These are phyloP conservation scores for Fusarium anguioides DNA, from an alignment of 2,329 filamentous ascomycete genomes.

Conservation along the genomic window DNA sequence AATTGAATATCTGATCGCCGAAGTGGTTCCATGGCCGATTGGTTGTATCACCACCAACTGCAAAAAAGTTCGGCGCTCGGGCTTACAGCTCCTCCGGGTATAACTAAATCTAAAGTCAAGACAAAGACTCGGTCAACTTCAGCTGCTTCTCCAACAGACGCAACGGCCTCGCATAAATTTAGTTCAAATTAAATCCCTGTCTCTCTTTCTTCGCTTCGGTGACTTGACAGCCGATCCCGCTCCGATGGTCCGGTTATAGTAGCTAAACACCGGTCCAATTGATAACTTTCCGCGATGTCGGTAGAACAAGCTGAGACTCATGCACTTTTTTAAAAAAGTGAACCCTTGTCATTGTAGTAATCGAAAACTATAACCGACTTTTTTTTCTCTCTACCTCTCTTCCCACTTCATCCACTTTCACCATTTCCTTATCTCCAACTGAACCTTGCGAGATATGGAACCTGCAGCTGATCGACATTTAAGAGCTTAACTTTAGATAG, in stretches of 20 bases:
- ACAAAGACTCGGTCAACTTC: slow-evolving; percentile 6
- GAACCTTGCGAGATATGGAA: slow-evolving; percentile 11
- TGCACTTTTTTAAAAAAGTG: slow-evolving; percentile 19
- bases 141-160: slow-evolving; percentile 22
- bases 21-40: slow-evolving; percentile 7
- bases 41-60: slow-evolving; percentile 13
- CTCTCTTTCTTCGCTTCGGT: slow-evolving; percentile 11
- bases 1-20: not conserved
- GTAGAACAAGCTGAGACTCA: slow-evolving; percentile 24
- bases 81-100: slow-evolving; percentile 33
- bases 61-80: slow-evolving; percentile 35
- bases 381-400: slow-evolving; percentile 1
- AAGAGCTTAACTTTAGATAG: slow-evolving; percentile 32
- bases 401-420: slow-evolving; percentile 8
- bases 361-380: slow-evolving; percentile 4
- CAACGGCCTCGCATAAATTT: slow-evolving; percentile 11
- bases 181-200: slow-evolving; percentile 29
- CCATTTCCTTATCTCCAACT: slow-evolving; percentile 2
- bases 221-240: slow-evolving; percentile 21
- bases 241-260: slow-evolving; percentile 26
- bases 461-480: slow-evolving; percentile 7
- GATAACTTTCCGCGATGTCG: slow-evolving; percentile 12
- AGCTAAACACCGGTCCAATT: slow-evolving; percentile 26
- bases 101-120: slow-evolving; percentile 7
- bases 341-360: slow-evolving; percentile 26